Evolutionary conservation across 2,329 filamentous ascomycete genomes (phyloP), one percentile per base, ranked within the genome.

Genomic region (Sarocladiaceae sp.): DNA sequence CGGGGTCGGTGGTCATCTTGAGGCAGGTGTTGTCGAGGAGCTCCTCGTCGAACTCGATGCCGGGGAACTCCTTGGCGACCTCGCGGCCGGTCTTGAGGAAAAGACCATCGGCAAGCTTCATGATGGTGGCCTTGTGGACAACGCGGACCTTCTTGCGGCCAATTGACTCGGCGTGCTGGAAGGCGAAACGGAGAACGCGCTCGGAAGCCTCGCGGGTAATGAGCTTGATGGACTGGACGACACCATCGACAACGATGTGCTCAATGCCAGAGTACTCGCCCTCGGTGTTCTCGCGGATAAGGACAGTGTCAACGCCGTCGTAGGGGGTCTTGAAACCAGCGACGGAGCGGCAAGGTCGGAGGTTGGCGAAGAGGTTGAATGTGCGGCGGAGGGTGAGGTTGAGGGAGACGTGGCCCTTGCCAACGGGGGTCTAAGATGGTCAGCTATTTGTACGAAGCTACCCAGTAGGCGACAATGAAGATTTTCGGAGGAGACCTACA

Each of bases 91-190:
- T 88, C 68, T 79, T 86, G 57, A 98, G 80, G 83, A 98, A 98
- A 50, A 98, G 87, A 73, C 93, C 93, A 68, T 98, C 93, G 64
- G 85, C 91, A 88, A 96, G 95, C 83, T 98, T 98, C 93, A 98
- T 98, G 75, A 98, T 98, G 64, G 93, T 97, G 67, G 93, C 93
- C 82, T 98, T 98, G 85, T 98, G 93, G 52, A 97, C 90, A 48
- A 89, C 91, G 62, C 90, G 88, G 61, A 97, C 91, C 85, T 96
- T 96, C 66, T 82, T 90, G 76, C 88, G 87, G 71, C 90, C 89
- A 62, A 96, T 85, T 58, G 88, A 81, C 69, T 93, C 79, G 57
- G 93, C 93, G 67, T 98, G 89, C 74, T 98, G 91, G 83, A 98
- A 98, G 59, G 94, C 93, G 68, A 89, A 98, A 64, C 90, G 85